A percentile compares a stretch with the other conserved stretches of the same genome.
Evolutionary conservation across 805 yeast genomes (phyloP).

Genomic region (Trichomonascus vanleenenianus): DNA sequence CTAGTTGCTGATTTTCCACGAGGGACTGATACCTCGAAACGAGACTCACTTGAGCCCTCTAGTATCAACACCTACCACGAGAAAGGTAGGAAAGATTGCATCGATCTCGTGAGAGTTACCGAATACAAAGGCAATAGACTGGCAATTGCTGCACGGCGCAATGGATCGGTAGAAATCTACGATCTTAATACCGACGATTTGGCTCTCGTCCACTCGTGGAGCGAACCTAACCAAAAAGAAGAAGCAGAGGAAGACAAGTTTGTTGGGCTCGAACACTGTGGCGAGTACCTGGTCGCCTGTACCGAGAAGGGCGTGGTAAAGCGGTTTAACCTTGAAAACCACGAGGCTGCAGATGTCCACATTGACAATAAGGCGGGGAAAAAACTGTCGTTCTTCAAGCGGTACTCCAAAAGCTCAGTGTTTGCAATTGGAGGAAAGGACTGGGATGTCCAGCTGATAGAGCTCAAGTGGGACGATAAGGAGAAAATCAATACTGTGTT

Average conservation of each 20-base stretch:
- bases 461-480: slow-evolving; percentile 26
- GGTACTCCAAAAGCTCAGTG: slow-evolving; percentile 19
- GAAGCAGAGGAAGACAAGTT: slow-evolving; percentile 9
- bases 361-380: background rate
- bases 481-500: slow-evolving; percentile 36
- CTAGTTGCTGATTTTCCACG: slow-evolving; percentile 48
- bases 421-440: slow-evolving; percentile 87
- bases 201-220: too few relatives aligned
- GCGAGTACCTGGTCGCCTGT: slow-evolving; percentile 20
- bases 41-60: slow-evolving; percentile 57
- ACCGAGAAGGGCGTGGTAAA: slow-evolving; percentile 27
- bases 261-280: slow-evolving; percentile 16
- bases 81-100: slow-evolving; percentile 34
- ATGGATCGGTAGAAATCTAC: slow-evolving; percentile 18
- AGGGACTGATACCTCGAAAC: slow-evolving; percentile 75
- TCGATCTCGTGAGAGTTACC: slow-evolving; percentile 15
- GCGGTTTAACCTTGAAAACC: slow-evolving; percentile 24
- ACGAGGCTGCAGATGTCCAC: slow-evolving; percentile 6
- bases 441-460: slow-evolving; percentile 48
- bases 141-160: slow-evolving; percentile 12
- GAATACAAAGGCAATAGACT: slow-evolving; percentile 2
- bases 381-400: slow-evolving; percentile 5
- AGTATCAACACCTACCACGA: slow-evolving; percentile 37
- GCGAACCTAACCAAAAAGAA: background rate
- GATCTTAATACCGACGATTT: background rate